Percentiles rank a stretch among this genome's conserved stretches.
Evolutionary conservation across 2,329 filamentous ascomycete genomes (phyloP).

Genomic region (Fusarium ambrosium): DNA sequence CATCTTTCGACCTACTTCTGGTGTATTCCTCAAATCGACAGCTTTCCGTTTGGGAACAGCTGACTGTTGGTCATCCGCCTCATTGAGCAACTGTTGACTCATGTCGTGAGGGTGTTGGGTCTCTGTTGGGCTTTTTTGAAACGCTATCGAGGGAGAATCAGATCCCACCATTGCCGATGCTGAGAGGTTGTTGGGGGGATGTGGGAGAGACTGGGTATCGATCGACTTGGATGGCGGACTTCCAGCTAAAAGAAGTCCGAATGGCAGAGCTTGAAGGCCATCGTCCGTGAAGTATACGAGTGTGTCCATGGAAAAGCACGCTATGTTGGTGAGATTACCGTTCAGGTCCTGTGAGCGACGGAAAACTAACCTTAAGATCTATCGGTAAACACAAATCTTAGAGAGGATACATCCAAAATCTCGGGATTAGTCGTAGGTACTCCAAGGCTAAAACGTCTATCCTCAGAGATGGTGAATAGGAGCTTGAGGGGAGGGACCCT

Average conservation of each 20-base stretch:
- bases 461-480: too few relatives aligned
- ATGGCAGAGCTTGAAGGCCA: neutral
- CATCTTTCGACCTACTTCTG: neutral
- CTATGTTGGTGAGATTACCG: neutral
- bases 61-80: neutral
- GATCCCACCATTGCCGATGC: neutral
- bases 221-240: neutral
- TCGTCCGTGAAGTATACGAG: neutral
- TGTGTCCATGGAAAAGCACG: neutral
- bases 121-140: neutral
- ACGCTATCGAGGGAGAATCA: neutral
- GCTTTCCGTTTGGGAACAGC: too few relatives aligned
- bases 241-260: neutral
- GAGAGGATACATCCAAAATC: too few relatives aligned
- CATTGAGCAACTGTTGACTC: neutral
- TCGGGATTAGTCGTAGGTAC: too few relatives aligned
- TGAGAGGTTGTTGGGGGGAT: neutral
- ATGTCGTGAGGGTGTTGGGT: neutral
- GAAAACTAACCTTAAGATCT: neutral
- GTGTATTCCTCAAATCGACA: neutral
- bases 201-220: neutral
- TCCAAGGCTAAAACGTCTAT: too few relatives aligned
- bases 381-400: too few relatives aligned
- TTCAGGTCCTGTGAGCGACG: neutral
- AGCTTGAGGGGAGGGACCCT: too few relatives aligned